phyloP scores from a whole-genome alignment of 108 stramenopile species.

The Cylindrotheca fusiformis region DNA sequence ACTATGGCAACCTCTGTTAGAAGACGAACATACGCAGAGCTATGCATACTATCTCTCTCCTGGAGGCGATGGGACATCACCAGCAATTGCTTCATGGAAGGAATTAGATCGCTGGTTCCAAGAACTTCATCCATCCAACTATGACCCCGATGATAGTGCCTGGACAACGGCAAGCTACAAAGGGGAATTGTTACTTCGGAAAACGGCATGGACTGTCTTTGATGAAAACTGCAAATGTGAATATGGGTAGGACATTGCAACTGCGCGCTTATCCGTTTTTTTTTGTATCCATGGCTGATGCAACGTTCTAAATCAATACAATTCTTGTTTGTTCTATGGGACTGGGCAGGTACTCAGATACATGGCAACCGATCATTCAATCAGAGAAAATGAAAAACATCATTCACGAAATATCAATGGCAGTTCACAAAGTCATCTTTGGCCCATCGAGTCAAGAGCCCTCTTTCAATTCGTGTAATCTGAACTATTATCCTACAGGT shows the following conservation, averaged over 20 bases:
- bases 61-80: background rate
- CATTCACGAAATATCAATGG: constrained; percentile 19
- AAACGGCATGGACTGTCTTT: constrained; percentile 33
- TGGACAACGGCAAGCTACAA: constrained; percentile 35
- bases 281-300: background rate
- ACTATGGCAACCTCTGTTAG: constrained; percentile 22
- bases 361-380: constrained; percentile 22
- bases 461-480: constrained; percentile 28
- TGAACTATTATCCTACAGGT: constrained; percentile 42
- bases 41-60: constrained; percentile 19
- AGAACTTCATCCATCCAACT: constrained; percentile 18
- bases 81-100: background rate
- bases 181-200: constrained; percentile 20
- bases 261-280: background rate
- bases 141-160: constrained; percentile 4
- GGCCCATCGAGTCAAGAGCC: background rate
- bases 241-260: constrained; percentile 18
- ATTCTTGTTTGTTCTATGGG: too few relatives aligned
- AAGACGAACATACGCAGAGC: constrained; percentile 13
- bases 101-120: constrained; percentile 35
- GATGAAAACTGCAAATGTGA: constrained; percentile 28
- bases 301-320: too few relatives aligned
- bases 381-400: constrained; percentile 7
- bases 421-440: background rate
- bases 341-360: constrained; percentile 42